These are phyloP conservation scores for Avena atlantica DNA, from an alignment of 176 grass and related monocot species.

Conservation along the genomic window DNA sequence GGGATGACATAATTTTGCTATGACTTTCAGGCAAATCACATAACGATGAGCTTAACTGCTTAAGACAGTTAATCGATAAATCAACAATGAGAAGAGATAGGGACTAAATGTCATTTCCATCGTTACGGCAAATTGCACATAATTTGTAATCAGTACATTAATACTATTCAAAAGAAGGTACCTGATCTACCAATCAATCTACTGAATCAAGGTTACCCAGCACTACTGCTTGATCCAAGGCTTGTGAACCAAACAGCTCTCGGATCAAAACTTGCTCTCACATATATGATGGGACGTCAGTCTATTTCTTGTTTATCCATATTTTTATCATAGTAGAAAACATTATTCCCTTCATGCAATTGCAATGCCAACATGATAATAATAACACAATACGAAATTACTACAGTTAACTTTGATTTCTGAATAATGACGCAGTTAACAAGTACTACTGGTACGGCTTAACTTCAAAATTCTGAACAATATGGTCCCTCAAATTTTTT, in stretches of 20 bases:
- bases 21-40: background rate
- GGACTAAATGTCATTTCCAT: background rate
- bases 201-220: background rate
- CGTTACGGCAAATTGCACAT: background rate
- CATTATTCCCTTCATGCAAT: background rate
- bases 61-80: background rate
- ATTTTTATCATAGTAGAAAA: background rate
- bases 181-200: slow-evolving; percentile 3
- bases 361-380: background rate
- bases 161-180: background rate
- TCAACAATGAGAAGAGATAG: background rate
- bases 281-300: background rate
- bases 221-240: background rate
- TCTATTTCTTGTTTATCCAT: background rate
- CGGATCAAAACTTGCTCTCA: background rate
- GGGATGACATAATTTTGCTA: background rate
- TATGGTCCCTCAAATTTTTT: no score
- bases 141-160: background rate
- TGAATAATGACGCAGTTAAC: background rate
- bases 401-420: background rate
- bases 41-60: background rate
- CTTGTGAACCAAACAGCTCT: background rate
- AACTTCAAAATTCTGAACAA: no score
- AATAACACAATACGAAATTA: background rate
- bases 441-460: no score